Evolutionary conservation across 805 yeast genomes (phyloP), one percentile per base, ranked within the genome.

Genomic region (Myxozyma nipponensis): DNA sequence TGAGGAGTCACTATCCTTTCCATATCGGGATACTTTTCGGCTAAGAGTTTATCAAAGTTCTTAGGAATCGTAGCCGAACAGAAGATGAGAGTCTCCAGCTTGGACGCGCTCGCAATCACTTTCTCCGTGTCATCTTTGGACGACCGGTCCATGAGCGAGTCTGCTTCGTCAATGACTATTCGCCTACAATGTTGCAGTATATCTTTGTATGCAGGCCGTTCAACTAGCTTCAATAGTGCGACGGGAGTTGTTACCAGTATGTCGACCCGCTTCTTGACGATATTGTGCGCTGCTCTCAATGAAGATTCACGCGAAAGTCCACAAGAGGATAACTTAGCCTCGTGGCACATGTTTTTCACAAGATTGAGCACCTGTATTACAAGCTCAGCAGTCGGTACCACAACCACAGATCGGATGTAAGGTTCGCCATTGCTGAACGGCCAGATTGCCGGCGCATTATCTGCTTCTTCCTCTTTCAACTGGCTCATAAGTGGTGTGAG

Each of bases 41-140:
- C 66, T 48, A 90, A 68, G 1, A 84, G 77, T 47, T 77, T 76
- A 49, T 83, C 82, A 63, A 89, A 87, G 51, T 79, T 82, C 26
- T 78, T 76, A 0, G 98, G 95, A 30, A 93, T 83, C 0, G 98
- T 91, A 0, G 98, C 98, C 1, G 95, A 83, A 52, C 91, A 86
- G 58, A 91, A 78, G 0, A 90, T 75, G 21, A 88, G 66, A 54
- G 86, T 84, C 42, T 72, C 74, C 37, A 84, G 68, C 52, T 77
- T 26, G 26, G 44, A 10, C 15, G 54, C 47, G 4, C 34, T 13
- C n/a, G 37, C 76, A 18, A 78, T 72, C 69, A 81, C 73, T 43
- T 67, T 58, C 21, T 67, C 72, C 13, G 88, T 69, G 1, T 79
- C 77, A 1, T 71, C 66, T 54, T 79, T 75, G 2, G 89, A 90